Conservation (phyloP, 805 yeast species). For the Myxozyma sirexii region DNA sequence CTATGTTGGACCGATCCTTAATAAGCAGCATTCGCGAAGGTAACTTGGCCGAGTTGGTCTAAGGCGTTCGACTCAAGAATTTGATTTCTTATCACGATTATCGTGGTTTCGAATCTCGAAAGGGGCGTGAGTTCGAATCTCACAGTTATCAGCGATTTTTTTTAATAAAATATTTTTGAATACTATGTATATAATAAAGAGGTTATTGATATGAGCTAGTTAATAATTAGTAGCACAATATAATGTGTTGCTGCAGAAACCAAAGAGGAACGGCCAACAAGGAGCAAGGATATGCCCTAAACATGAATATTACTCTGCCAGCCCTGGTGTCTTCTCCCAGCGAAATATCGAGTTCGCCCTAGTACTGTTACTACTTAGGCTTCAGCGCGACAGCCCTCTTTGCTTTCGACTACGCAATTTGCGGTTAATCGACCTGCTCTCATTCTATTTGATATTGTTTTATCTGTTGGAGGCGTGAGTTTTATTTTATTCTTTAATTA, state of each 20-base stretch:
- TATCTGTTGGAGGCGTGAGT: background rate
- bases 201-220: background rate
- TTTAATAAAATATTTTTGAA: no score
- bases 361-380: background rate
- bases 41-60: background rate
- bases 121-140: slow-evolving; percentile 36
- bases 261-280: background rate
- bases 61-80: slow-evolving; percentile 36
- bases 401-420: background rate
- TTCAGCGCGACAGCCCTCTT: background rate
- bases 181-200: background rate
- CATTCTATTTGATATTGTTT: background rate
- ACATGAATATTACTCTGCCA: background rate
- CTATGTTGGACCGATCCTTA: no score
- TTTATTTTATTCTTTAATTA: background rate
- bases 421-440: background rate
- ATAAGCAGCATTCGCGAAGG: no score
- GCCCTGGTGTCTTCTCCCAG: slow-evolving; percentile 7
- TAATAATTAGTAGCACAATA: background rate
- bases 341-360: background rate
- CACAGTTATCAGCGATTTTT: slow-evolving; percentile 32
- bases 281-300: background rate
- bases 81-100: slow-evolving; percentile 22
- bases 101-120: slow-evolving; percentile 36
- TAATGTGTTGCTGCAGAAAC: background rate